Evolutionary conservation across 345 rosid species (phyloP), one percentile per base, ranked within the genome.

Genomic region (Zanthoxylum bungeanum): DNA sequence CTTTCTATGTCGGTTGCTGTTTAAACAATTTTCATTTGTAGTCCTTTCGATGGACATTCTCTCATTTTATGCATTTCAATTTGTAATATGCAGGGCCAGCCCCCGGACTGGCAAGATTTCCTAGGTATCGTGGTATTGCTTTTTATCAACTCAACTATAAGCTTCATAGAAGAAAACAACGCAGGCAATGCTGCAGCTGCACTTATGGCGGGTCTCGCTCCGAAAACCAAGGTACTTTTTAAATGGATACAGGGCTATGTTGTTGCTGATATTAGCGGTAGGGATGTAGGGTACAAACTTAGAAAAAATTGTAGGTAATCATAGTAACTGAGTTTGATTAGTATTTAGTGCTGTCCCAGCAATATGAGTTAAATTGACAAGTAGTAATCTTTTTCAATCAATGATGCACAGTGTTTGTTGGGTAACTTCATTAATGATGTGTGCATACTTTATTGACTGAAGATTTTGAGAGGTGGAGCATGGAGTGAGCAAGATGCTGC

Each of bases 101-200:
- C 92, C 53, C 97, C 97, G 22, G 97, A 91, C 69, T 91, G 97
- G 97, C 97, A 91, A 74, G 97, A 91, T 74, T 89, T 91, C 72
- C 50, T 86, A 8, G 97, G 97, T 70, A 91, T 91, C 46, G 73
- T 86, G 70, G 89, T 81, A 31, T 79, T 91, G 79, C 85, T 91
- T 16, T 1, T 91, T 62, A 86, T 91, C 49, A 91, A 91, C 82
- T 91, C 97, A 60, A 89, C 97, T 19, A 91, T 89, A 68, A 89
- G 94, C 51, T 91, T 89, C 81, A 78, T 89, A 2, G 97, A 91
- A 81, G 97, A 91, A 47, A 91, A 91, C 82, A 91, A 80, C 64
- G 92, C 97, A n/a, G 97, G 94, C 4, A 91, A 91, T 69, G 97
- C 97, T 17, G 94, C 97, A 0, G 92, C 92, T 25, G 91, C 97